phyloP scores from a whole-genome alignment of 2,329 filamentous ascomycete genomes.

The Macroventuria anomochaeta region DNA sequence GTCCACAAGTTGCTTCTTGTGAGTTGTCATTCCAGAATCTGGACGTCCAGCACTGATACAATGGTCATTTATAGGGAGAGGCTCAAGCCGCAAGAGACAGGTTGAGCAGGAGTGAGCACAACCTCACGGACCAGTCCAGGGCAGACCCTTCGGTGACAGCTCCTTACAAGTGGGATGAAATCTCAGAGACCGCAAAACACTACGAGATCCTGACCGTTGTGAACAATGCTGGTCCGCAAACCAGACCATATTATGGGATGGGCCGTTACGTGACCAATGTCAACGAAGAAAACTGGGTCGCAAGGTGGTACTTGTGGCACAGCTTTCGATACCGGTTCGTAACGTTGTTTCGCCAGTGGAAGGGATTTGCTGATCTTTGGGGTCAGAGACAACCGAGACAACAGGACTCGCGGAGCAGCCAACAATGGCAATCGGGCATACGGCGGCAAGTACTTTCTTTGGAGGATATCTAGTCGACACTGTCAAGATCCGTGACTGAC shows the following conservation, averaged over 20 bases:
- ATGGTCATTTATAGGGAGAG: constrained; percentile 46
- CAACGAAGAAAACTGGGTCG: constrained; percentile 58
- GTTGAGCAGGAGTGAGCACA: constrained; percentile 49
- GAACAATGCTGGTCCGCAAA: constrained; percentile 47
- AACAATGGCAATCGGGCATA: constrained; percentile 4
- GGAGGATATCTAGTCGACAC: not conserved
- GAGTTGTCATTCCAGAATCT: constrained; percentile 13
- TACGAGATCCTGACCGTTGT: constrained; percentile 53
- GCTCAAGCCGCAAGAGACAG: constrained; percentile 51
- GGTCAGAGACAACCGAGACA: constrained; percentile 45
- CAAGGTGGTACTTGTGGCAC: constrained; percentile 60
- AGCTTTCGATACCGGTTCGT: constrained; percentile 54
- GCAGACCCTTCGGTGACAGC: constrained; percentile 36
- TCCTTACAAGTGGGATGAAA: constrained; percentile 56
- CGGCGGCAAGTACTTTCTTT: not conserved
- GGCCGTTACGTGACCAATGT: constrained; percentile 51
- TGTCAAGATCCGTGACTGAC: constrained; percentile 10
- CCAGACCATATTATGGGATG: constrained; percentile 51
- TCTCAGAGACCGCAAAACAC: constrained; percentile 57
- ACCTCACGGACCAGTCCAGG: constrained; percentile 49
- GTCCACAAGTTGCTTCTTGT: constrained; percentile 56
- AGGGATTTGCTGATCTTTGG: not conserved
- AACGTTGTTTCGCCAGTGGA: too few species aligned
- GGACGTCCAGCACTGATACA: constrained; percentile 16
- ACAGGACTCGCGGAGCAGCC: constrained; percentile 15